A percentile compares a stretch with the other conserved stretches of the same genome.
Conservation (phyloP, 2,329 filamentous ascomycete genomes). For the Rutstroemia sp. region DNA sequence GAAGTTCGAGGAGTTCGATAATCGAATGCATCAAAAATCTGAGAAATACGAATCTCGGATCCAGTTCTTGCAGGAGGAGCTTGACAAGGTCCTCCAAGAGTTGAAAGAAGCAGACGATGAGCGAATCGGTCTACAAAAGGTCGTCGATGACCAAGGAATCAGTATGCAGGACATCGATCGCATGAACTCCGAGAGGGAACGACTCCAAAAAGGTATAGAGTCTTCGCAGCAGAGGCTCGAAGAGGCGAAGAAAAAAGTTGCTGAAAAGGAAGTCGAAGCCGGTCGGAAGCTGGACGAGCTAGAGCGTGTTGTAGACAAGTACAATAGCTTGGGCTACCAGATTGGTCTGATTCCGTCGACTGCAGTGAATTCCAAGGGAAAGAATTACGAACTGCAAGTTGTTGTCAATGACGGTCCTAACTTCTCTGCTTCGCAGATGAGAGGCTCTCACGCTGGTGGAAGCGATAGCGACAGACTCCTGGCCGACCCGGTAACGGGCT, state of each 20-base stretch:
- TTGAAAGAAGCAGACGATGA: slow-evolving; percentile 77
- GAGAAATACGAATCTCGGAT: slow-evolving; percentile 82
- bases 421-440: slow-evolving; percentile 59
- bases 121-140: slow-evolving; percentile 68
- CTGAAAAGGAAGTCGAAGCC: slow-evolving; percentile 83
- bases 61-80: slow-evolving; percentile 76
- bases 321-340: slow-evolving; percentile 92
- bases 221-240: slow-evolving; percentile 68
- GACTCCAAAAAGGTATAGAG: slow-evolving; percentile 83
- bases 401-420: slow-evolving; percentile 72
- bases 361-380: slow-evolving; percentile 76
- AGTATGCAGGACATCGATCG: slow-evolving; percentile 98
- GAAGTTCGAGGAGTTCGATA: slow-evolving; percentile 95
- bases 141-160: slow-evolving; percentile 88
- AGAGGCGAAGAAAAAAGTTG: slow-evolving; percentile 74
- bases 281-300: slow-evolving; percentile 82
- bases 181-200: slow-evolving; percentile 92
- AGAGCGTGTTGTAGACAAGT: slow-evolving; percentile 81
- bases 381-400: slow-evolving; percentile 77
- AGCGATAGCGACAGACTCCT: slow-evolving; percentile 68
- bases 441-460: slow-evolving; percentile 25
- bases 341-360: slow-evolving; percentile 82
- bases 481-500: slow-evolving; percentile 74
- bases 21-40: slow-evolving; percentile 71
- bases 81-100: slow-evolving; percentile 70